Evolutionary conservation across 73 alveolate genomes (phyloP), one percentile per base, ranked within the genome.

Genomic region (Loxodes magnus): DNA sequence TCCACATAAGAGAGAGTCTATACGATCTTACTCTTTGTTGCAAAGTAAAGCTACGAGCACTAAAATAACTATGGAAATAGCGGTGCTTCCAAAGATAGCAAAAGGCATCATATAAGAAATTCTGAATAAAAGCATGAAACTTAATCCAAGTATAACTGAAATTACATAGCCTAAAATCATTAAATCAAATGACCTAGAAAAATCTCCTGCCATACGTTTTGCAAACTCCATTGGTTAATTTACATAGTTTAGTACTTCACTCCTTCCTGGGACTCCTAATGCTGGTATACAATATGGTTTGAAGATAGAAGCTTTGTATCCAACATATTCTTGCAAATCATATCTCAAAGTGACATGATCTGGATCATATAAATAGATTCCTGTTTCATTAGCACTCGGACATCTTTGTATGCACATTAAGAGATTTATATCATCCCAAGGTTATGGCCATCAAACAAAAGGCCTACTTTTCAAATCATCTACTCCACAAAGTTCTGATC

Each of bases 211-310:
- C 27, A 41, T 41, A 10, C 7, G 22, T 46, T 46, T 17, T 10
- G 27, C 27, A 5, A 10, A 20, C 17, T 9, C n/a, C 59, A 46
- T 46, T n/a, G 59, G 52, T 22, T 46, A 6, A 2, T 23, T 19
- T 12, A 46, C 43, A 9, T 46, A 9, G n/a, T 22, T 19, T 0
- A 46, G 9, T 14, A 46, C 39, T 9, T 46, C 17, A 10, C 27
- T 2, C 2, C 59, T 17, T 1, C 34, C 59, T 25, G 50, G 17
- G 1, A n/a, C n/a, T 5, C 50, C 59, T 12, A 19, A 10, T 33
- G 43, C 14, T n/a, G 59, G 59, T 7, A 46, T 24, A 19, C 59
- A 46, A 46, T 12, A 46, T n/a, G 27, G 27, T 22, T 41, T 41
- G 27, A 25, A 46, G 27, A 24, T 5, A 7, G 59, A 25, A 0